phyloP scores from a whole-genome alignment of 768 basidiomycete genomes.

The Boletus patriciae region DNA sequence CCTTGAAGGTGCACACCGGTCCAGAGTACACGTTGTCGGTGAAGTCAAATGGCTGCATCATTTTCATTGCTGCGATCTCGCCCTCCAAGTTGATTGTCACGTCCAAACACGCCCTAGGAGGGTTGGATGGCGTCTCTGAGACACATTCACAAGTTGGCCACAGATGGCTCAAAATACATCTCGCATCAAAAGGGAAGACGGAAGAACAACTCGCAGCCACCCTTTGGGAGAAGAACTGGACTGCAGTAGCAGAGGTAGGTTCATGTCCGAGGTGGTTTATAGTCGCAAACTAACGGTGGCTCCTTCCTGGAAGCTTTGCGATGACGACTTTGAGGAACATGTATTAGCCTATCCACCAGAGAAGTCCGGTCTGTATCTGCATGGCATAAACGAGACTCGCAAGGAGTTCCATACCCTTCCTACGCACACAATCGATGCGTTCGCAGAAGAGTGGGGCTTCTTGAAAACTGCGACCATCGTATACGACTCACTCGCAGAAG shows the following conservation, averaged over 20 bases:
- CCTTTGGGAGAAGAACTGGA: slow-evolving; percentile 83
- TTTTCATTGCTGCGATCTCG: slow-evolving; percentile 87
- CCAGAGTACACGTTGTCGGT: slow-evolving; percentile 83
- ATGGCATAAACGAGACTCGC: slow-evolving; percentile 79
- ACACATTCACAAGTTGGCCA: slow-evolving; percentile 87
- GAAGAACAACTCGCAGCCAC: slow-evolving; percentile 70
- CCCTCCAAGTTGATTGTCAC: slow-evolving; percentile 75
- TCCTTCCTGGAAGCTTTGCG: slow-evolving; percentile 71
- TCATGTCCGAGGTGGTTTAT: not conserved
- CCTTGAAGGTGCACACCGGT: slow-evolving; percentile 65
- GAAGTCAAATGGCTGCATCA: slow-evolving; percentile 97
- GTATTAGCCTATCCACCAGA: slow-evolving; percentile 82
- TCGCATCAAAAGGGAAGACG: slow-evolving; percentile 52
- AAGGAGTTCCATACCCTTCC: slow-evolving; percentile 71
- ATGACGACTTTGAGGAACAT: slow-evolving; percentile 96
- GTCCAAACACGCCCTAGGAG: slow-evolving; percentile 89
- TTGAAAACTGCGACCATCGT: slow-evolving; percentile 64
- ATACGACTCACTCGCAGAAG: slow-evolving; percentile 61
- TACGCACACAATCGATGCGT: slow-evolving; percentile 64
- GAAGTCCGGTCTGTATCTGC: slow-evolving; percentile 86
- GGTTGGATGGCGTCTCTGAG: slow-evolving; percentile 37
- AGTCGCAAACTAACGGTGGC: not conserved
- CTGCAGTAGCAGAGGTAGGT: slow-evolving; percentile 86
- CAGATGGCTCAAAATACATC: slow-evolving; percentile 73
- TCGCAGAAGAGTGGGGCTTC: slow-evolving; percentile 91